Evolutionary conservation across 1,284 basidiomycete species (phyloP), one percentile per base, ranked within the genome.

Genomic region (Papiliotrema terrestris): DNA sequence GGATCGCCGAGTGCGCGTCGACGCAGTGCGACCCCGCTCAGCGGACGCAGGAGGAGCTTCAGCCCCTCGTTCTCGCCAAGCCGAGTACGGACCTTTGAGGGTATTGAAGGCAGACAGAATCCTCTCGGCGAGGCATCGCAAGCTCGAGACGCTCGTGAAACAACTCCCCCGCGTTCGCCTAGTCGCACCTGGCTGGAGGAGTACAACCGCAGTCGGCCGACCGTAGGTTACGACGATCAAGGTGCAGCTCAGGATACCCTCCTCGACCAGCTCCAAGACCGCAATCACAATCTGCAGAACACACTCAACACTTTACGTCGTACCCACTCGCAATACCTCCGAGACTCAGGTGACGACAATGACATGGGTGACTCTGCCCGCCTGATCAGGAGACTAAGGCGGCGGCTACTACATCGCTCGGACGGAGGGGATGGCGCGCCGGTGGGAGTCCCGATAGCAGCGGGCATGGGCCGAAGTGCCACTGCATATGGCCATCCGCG

Each of bases 151-250:
- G 39, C 15, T 8, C 39, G 17, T 17, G 39, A 20, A 8, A 5
- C 39, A 17, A 58, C 26, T 23, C 50, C 45, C 3, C 51, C 47
- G 1, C 39, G 35, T 23, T 41, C 49, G 5, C 47, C 57, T 22
- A 62, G 56, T 38, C 49, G 26, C 11, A 47, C 51, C 1, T 62
- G 58, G 60, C 43, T 58, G 2, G 51, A 54, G 25, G 60, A 62
- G 26, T 57, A 56, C 22, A 47, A 35, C 44, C n/a, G 39, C 20
- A 41, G 17, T 41, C 39, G 39, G 8, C 8, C 17, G 15, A 8
- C 17, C 4, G 17, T 15, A 8, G 15, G 39, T 41, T 5, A 41
- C 15, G 20, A 17, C 17, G 17, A 41, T 5, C 39, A 41, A 15
- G 20, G 17, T 8, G 39, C 6, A 8, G 15, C 15, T 15, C 39